These are phyloP conservation scores for Murraya paniculata DNA, from an alignment of 345 rosid species.

Conservation along the genomic window DNA sequence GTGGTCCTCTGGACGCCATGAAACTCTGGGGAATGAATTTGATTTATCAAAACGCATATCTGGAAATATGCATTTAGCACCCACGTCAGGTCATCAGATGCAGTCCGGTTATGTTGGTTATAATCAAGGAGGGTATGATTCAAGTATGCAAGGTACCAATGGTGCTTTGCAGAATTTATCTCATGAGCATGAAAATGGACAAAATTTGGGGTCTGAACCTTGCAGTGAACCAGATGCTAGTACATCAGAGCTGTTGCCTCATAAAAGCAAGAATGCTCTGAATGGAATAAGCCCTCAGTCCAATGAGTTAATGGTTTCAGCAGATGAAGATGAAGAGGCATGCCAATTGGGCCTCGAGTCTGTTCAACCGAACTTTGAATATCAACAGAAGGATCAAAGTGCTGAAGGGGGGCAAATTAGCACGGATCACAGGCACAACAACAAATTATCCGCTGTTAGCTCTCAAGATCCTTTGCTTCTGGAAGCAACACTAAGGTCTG, in stretches of 20 bases:
- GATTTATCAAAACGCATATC: conserved; percentile 30
- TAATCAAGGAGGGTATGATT: conserved; percentile 30
- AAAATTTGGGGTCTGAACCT: conserved; percentile 62
- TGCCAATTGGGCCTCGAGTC: conserved; percentile 49
- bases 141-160: conserved; percentile 21
- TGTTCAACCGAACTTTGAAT: conserved; percentile 32
- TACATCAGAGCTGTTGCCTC: conserved; percentile 73
- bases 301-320: conserved; percentile 47
- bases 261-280: conserved; percentile 39
- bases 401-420: conserved; percentile 30
- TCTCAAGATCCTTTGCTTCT: conserved; percentile 56
- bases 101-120: conserved; percentile 37
- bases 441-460: conserved; percentile 24
- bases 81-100: conserved; percentile 37
- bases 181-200: conserved; percentile 40
- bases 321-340: conserved; percentile 60
- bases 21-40: conserved; percentile 36
- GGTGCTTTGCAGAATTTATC: conserved; percentile 24
- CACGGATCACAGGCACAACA: conserved; percentile 13
- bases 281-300: conserved; percentile 52
- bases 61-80: conserved; percentile 41
- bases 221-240: conserved; percentile 91
- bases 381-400: conserved; percentile 30
- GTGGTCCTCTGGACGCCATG: conserved; percentile 48
- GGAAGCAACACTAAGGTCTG: conserved; percentile 84